Evolutionary conservation across 345 rosid genomes (phyloP).

Genomic region (Eucalyptus marginata): DNA sequence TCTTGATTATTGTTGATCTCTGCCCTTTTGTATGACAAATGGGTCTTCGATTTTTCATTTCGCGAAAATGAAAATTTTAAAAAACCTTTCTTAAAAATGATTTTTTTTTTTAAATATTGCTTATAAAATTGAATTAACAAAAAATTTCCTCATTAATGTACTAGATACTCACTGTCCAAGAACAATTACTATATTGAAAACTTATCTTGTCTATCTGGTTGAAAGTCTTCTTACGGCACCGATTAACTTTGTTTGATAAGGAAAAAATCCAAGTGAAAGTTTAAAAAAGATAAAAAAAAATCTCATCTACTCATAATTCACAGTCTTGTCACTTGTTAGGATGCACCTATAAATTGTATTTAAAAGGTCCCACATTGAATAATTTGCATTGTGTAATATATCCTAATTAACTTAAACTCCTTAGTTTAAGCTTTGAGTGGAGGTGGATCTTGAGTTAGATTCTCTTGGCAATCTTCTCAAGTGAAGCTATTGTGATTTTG

Average conservation of each 20-base stretch:
- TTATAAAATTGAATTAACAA: background rate
- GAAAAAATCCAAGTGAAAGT: background rate
- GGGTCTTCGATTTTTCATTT: background rate
- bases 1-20: background rate
- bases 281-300: background rate
- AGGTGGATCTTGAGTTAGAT: too few relatives aligned
- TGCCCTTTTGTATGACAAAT: background rate
- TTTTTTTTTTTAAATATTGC: background rate
- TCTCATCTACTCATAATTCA: background rate
- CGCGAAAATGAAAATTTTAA: accelerated
- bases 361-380: background rate
- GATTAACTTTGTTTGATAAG: background rate
- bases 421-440: too few relatives aligned
- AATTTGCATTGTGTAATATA: too few relatives aligned
- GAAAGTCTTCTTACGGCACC: background rate
- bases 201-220: background rate
- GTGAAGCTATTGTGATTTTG: background rate
- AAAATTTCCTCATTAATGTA: background rate
- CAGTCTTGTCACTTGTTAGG: too few relatives aligned
- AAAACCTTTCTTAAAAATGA: background rate
- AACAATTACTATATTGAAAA: background rate
- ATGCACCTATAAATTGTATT: background rate
- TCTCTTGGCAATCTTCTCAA: too few relatives aligned
- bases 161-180: background rate
- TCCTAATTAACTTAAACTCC: too few relatives aligned